Evolutionary conservation across 2,329 filamentous ascomycete species (phyloP), one percentile per base, ranked within the genome.

Genomic region (Ceratocystiopsis sp.): DNA sequence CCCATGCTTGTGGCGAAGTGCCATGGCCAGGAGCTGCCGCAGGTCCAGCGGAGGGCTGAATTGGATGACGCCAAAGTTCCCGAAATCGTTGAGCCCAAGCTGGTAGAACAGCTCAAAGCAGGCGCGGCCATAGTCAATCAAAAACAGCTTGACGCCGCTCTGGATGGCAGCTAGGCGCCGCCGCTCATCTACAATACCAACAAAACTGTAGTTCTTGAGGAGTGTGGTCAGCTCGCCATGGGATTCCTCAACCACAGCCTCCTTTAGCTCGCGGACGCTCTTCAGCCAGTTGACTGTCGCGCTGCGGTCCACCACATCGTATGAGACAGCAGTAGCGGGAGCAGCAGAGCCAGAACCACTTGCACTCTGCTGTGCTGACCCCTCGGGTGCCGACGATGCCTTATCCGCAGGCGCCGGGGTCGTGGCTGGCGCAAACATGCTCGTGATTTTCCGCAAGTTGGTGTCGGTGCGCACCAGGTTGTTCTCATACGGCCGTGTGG

Each of bases 41-140:
- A 98, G 62, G 45, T 76, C 68, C 1, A 95, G 69, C 0, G 85
- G 72, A 2, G 85, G 83, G 40, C 77, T 73, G 53, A 98, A 85
- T 12, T 74, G 76, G 46, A 98, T 86, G 18, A 68, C 61, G 3
- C 91, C 91, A 54, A 94, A 95, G 57, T 98, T 98, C 2, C 82
- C 85, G 61, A 98, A 98, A 55, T 98, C 86, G 0, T 86, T 93
- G 34, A 98, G 71, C 0, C 86, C 89, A 17, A 96, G 64, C 61
- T 98, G 91, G 62, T 98, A 98, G 59, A 96, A 93, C 58, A 89
- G 93, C 53, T 96, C 89, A 48, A 78, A 82, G 57, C 77, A 83
- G 1, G 83, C 65, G 57, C 89, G 78, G 12, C 86, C 91, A 55
- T 98, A 98, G 60, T 98, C 91, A 42, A 98, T 70, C 18, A 98